Evolutionary conservation across 2,329 filamentous ascomycete species (phyloP).

Genomic region (Claviceps spartinae): DNA sequence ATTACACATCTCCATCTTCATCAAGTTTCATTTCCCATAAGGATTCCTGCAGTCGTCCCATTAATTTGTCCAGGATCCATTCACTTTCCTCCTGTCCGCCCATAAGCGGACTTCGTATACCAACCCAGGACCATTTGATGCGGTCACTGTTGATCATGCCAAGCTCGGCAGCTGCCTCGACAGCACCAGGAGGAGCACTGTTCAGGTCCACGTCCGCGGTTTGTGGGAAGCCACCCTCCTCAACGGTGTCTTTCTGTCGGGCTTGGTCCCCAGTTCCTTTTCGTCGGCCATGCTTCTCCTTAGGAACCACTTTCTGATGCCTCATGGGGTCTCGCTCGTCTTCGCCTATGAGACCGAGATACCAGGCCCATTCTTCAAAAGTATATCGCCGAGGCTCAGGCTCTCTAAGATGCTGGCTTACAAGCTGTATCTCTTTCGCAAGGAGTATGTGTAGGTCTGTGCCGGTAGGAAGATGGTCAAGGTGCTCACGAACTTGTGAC

Average conservation of each 20-base stretch:
- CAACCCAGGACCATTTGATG: slow-evolving; percentile 58
- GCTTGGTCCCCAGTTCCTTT: slow-evolving; percentile 2
- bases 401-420: slow-evolving; percentile 48
- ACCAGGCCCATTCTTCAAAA: slow-evolving; percentile 81
- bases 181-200: not conserved
- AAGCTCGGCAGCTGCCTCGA: slow-evolving; percentile 2
- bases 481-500: slow-evolving; percentile 22
- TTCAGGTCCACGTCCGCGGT: not conserved
- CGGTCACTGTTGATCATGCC: slow-evolving; percentile 16
- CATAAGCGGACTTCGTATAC: slow-evolving; percentile 55
- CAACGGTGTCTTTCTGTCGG: not conserved
- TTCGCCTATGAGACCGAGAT: slow-evolving; percentile 62
- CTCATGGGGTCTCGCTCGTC: slow-evolving; percentile 38
- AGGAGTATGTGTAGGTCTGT: slow-evolving; percentile 50
- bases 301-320: slow-evolving; percentile 30
- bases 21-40: slow-evolving; percentile 9
- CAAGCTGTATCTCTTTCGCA: slow-evolving; percentile 54
- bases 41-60: slow-evolving; percentile 33
- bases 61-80: slow-evolving; percentile 57
- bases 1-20: slow-evolving; percentile 2
- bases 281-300: slow-evolving; percentile 10
- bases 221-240: not conserved
- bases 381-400: slow-evolving; percentile 49
- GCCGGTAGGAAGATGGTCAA: slow-evolving; percentile 26
- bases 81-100: slow-evolving; percentile 53